Percentiles rank a stretch among this genome's conserved stretches.
These are phyloP conservation scores for Plantago coronopus DNA, from an alignment of 305 asterid genomes.

Conservation along the genomic window DNA sequence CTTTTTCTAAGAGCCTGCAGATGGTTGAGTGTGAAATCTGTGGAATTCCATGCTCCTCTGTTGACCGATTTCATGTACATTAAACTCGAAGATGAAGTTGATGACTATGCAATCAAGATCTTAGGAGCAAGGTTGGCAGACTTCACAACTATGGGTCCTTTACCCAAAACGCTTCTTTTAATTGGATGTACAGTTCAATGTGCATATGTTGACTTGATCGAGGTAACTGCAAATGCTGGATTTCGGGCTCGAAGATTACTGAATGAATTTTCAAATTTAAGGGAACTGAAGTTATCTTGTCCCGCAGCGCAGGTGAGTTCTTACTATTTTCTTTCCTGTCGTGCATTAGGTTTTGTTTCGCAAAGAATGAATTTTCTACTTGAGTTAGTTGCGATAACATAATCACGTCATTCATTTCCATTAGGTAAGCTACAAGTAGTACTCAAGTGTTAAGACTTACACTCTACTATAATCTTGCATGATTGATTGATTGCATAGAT, in stretches of 20 bases:
- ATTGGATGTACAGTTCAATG: neutral
- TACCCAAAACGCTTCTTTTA: neutral
- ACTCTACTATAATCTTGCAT: too few species aligned
- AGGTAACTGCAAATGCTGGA: neutral
- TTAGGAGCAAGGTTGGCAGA: neutral
- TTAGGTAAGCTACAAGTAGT: too few species aligned
- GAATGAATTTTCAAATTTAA: neutral
- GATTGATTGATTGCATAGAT: too few species aligned
- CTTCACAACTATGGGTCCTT: neutral
- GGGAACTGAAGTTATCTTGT: too few species aligned
- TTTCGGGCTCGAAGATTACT: neutral
- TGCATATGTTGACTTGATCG: neutral
- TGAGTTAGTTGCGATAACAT: too few species aligned
- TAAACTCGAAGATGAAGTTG: too few species aligned
- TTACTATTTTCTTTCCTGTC: too few species aligned
- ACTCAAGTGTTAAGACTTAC: too few species aligned
- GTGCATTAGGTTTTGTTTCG: too few species aligned
- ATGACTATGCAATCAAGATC: conserved; percentile 7
- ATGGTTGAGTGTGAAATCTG: neutral
- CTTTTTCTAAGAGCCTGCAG: neutral
- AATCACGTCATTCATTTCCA: too few species aligned
- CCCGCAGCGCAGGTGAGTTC: too few species aligned
- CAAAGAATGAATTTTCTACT: too few species aligned
- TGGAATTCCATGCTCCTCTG: conserved; percentile 4
- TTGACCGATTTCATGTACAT: neutral